A percentile compares a stretch with the other conserved stretches of the same genome.
phyloP scores from a whole-genome alignment of 306 rosid species.

The Calophaca sinica region DNA sequence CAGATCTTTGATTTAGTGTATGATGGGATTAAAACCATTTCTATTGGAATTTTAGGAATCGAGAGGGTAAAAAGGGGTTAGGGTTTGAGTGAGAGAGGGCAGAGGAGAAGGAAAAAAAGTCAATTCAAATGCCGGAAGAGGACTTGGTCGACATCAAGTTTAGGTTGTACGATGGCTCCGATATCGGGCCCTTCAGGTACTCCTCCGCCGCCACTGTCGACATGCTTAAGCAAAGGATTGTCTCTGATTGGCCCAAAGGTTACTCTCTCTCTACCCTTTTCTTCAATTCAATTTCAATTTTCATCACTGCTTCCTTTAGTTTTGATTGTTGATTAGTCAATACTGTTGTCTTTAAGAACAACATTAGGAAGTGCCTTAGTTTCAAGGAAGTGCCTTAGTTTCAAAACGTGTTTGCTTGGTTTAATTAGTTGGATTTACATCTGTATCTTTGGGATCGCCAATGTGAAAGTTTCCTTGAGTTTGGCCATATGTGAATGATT shows the following conservation, averaged over 20 bases:
- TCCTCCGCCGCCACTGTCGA: slow-evolving; percentile 85
- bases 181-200: slow-evolving; percentile 86
- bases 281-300: not conserved
- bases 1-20: slow-evolving; percentile 39
- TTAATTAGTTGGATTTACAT: too few species aligned
- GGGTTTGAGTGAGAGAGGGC: slow-evolving; percentile 26
- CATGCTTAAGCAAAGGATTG: slow-evolving; percentile 87
- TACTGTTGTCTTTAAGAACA: not conserved
- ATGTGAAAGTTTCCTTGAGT: not conserved
- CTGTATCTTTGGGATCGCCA: too few species aligned
- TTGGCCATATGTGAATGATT: not conserved
- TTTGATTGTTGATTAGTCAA: slow-evolving; percentile 29
- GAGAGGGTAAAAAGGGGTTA: slow-evolving; percentile 5
- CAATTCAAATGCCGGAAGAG: slow-evolving; percentile 83
- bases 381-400: not conserved
- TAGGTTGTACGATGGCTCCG: slow-evolving; percentile 87
- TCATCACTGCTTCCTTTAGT: not conserved
- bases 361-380: not conserved
- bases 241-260: slow-evolving; percentile 98
- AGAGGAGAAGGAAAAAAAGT: slow-evolving; percentile 33
- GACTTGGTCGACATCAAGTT: slow-evolving; percentile 82
- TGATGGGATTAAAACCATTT: slow-evolving; percentile 21
- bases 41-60: slow-evolving; percentile 42
- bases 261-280: not conserved
- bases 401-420: not conserved